Conservation (phyloP, 2,329 filamentous ascomycete genomes). For the Orbilia oligospora region DNA sequence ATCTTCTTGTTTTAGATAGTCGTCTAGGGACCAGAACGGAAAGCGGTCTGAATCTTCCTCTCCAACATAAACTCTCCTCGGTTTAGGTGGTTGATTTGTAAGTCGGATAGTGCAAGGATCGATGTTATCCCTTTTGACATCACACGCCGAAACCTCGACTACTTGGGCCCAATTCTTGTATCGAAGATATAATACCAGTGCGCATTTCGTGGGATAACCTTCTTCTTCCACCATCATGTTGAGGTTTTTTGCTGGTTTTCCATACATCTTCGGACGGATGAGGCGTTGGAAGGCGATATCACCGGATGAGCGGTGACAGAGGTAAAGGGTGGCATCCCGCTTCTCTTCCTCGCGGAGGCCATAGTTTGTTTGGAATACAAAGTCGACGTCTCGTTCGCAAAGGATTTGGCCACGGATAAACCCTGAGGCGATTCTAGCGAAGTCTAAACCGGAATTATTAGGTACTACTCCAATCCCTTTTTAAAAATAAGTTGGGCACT, state of each 20-base stretch:
- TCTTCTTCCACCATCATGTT: conserved; percentile 40
- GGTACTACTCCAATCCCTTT: not conserved
- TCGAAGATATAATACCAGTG: conserved; percentile 53
- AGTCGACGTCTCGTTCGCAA: conserved; percentile 49
- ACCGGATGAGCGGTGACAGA: conserved; percentile 57
- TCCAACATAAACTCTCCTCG: conserved; percentile 47
- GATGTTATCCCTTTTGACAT: conserved; percentile 51
- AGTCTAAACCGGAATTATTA: conserved; percentile 27
- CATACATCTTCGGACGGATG: conserved; percentile 48
- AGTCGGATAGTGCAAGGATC: conserved; percentile 49
- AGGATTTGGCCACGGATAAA: conserved; percentile 58
- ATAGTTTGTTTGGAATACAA: conserved; percentile 60
- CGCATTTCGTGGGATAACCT: conserved; percentile 38
- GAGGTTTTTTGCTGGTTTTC: conserved; percentile 33
- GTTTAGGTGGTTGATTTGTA: conserved; percentile 47
- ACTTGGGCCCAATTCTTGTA: conserved; percentile 52
- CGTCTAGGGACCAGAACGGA: conserved; percentile 56
- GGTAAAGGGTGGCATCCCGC: conserved; percentile 52
- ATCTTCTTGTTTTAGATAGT: conserved; percentile 49
- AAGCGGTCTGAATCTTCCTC: conserved; percentile 55
- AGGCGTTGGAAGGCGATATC: conserved; percentile 58
- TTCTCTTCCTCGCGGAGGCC: conserved; percentile 59
- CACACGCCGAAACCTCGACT: conserved; percentile 35
- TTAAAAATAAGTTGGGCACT: not conserved
- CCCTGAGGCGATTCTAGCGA: conserved; percentile 39